phyloP scores from a whole-genome alignment of 352 stramenopile genomes.

The Chrysophaeum taylorii region DNA sequence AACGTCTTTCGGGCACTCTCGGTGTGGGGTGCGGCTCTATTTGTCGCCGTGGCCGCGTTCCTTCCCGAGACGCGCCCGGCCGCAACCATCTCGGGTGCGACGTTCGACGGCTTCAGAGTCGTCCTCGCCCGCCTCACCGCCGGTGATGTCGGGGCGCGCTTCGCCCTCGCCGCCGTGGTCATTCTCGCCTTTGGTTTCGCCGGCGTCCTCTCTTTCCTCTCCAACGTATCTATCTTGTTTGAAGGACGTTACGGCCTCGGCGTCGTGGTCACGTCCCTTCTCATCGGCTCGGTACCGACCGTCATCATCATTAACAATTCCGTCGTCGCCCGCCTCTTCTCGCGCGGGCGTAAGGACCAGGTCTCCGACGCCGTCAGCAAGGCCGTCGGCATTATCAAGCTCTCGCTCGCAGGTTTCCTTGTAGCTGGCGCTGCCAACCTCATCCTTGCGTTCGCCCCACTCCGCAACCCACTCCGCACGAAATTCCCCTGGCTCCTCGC shows the following conservation, averaged over 20 bases:
- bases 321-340: not conserved
- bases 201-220: not conserved
- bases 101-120: not conserved
- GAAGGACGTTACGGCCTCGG: not conserved
- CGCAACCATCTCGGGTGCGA: no score
- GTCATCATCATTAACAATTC: not conserved
- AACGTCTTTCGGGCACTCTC: no score
- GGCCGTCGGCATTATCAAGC: no score
- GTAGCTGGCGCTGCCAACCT: no score
- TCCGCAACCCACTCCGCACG: no score
- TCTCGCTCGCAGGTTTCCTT: no score
- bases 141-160: not conserved
- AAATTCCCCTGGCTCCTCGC: no score
- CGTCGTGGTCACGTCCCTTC: not conserved
- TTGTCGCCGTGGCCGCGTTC: no score
- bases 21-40: no score
- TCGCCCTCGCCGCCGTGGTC: not conserved
- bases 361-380: no score
- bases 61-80: no score
- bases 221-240: not conserved
- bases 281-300: not conserved
- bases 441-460: no score
- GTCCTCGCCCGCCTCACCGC: not conserved
- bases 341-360: not conserved
- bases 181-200: not conserved